phyloP scores from a whole-genome alignment of 371 early-diverging fungal genomes.

The Haplosporangium sp. region DNA sequence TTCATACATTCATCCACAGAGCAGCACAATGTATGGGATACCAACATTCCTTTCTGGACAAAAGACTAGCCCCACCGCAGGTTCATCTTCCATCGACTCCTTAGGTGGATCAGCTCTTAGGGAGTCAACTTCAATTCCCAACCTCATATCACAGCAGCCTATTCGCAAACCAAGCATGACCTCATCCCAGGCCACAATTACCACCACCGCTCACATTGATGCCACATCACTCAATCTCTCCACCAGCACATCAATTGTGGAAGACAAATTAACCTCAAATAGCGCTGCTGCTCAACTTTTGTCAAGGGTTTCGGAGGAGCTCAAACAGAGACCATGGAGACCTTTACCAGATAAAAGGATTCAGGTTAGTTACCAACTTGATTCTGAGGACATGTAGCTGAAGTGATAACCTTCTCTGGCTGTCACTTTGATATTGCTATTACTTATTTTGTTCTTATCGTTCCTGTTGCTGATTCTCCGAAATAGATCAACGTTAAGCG shows the following conservation, averaged over 20 bases:
- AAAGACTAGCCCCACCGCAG: conserved; percentile 2
- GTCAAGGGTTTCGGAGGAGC: conserved; percentile 46
- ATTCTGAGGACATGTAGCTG: no score
- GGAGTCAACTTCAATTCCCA: conserved; percentile 26
- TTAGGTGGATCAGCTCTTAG: background rate
- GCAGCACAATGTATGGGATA: conserved; percentile 32
- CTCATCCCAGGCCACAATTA: conserved; percentile 16
- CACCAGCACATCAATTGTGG: background rate
- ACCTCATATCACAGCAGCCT: conserved; percentile 51
- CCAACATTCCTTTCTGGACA: conserved; percentile 21
- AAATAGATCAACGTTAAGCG: conserved; percentile 51
- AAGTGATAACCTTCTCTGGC: background rate
- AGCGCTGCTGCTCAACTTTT: conserved; percentile 41
- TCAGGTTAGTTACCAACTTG: conserved; percentile 28
- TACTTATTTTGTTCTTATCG: background rate
- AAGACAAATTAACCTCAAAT: background rate
- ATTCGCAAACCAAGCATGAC: conserved; percentile 39
- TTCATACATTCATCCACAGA: background rate
- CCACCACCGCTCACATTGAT: conserved; percentile 19
- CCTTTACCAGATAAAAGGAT: conserved; percentile 50
- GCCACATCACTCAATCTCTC: background rate
- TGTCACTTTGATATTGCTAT: background rate
- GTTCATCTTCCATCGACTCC: conserved; percentile 12
- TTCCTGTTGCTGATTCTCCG: no score
- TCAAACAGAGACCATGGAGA: conserved; percentile 52